Percentiles rank a stretch among this genome's conserved stretches.
Evolutionary conservation across 2,329 filamentous ascomycete genomes (phyloP).

Genomic region (Fusarium clavum): DNA sequence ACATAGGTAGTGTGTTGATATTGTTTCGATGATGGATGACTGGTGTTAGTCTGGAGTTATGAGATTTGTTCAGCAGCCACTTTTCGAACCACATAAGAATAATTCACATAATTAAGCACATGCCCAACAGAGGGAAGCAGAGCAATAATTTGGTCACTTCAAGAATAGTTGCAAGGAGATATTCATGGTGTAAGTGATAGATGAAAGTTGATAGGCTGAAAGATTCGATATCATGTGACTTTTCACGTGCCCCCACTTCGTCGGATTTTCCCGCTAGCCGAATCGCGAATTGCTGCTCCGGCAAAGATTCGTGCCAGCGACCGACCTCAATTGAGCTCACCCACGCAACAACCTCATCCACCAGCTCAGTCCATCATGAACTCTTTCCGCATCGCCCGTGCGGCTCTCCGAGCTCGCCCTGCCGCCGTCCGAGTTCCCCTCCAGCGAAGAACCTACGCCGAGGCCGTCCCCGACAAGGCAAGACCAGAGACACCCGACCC

Average conservation of each 20-base stretch:
- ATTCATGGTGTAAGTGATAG: neutral
- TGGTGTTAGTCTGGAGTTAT: neutral
- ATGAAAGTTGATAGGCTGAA: neutral
- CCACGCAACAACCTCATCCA: slow-evolving; percentile 63
- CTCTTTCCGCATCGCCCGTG: slow-evolving; percentile 91
- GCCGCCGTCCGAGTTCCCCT: slow-evolving; percentile 79
- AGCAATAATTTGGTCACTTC: neutral
- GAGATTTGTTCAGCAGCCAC: neutral
- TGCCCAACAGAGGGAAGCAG: fast-evolving
- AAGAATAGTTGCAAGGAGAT: neutral
- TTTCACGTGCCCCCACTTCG: slow-evolving; percentile 46
- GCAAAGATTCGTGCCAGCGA: slow-evolving; percentile 63
- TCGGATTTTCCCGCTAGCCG: slow-evolving; percentile 58
- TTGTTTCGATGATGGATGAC: neutral
- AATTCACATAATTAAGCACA: neutral
- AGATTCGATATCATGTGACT: slow-evolving; percentile 46
- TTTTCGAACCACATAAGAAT: neutral
- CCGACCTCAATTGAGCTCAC: slow-evolving; percentile 57
- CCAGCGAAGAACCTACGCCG: slow-evolving; percentile 91
- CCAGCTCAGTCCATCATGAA: slow-evolving; percentile 78
- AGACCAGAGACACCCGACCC: slow-evolving; percentile 45
- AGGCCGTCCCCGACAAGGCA: slow-evolving; percentile 86
- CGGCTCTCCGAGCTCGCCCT: slow-evolving; percentile 86
- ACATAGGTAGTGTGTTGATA: neutral
- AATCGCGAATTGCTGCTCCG: slow-evolving; percentile 55